These are phyloP conservation scores for Monosporozyma servazzii DNA, from an alignment of 805 yeast species.

Conservation along the genomic window DNA sequence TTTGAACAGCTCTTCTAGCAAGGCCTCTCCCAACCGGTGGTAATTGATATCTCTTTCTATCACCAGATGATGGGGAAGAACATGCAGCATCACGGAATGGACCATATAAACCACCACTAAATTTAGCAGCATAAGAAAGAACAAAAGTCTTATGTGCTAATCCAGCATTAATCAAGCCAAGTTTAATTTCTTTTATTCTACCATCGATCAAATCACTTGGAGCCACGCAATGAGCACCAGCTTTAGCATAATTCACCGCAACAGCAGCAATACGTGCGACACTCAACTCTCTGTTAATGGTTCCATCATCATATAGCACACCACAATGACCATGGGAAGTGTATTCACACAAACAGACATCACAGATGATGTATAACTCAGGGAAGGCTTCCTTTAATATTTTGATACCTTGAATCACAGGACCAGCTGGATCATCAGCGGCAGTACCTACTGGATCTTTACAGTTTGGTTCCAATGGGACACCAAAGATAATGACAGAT, in stretches of 20 bases:
- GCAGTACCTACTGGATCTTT: constrained; percentile 80
- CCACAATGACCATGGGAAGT: constrained; percentile 99
- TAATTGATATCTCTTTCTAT: constrained; percentile 84
- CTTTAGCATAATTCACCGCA: constrained; percentile 88
- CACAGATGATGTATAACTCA: constrained; percentile 78
- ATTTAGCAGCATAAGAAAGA: constrained; percentile 92
- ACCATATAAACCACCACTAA: constrained; percentile 84
- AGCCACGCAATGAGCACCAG: constrained; percentile 93
- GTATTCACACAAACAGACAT: constrained; percentile 93
- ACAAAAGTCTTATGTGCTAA: constrained; percentile 83
- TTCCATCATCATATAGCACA: constrained; percentile 75
- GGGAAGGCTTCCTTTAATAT: constrained; percentile 62
- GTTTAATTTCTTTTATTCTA: constrained; percentile 77
- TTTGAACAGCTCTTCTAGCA: constrained; percentile 79
- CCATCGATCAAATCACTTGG: constrained; percentile 99
- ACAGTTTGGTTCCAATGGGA: constrained; percentile 61
- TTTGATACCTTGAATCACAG: constrained; percentile 76
- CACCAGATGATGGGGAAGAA: constrained; percentile 81
- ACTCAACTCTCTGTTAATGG: constrained; percentile 63
- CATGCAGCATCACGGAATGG: constrained; percentile 98
- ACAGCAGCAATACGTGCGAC: constrained; percentile 86
- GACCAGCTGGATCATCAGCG: constrained; percentile 95
- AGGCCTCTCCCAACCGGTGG: constrained; percentile 90
- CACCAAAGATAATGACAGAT: constrained; percentile 88
- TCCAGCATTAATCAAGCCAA: constrained; percentile 68